Base-by-base conservation (phyloP, 1,284 basidiomycete genomes). In the Leccinum angustisporum region DNA sequence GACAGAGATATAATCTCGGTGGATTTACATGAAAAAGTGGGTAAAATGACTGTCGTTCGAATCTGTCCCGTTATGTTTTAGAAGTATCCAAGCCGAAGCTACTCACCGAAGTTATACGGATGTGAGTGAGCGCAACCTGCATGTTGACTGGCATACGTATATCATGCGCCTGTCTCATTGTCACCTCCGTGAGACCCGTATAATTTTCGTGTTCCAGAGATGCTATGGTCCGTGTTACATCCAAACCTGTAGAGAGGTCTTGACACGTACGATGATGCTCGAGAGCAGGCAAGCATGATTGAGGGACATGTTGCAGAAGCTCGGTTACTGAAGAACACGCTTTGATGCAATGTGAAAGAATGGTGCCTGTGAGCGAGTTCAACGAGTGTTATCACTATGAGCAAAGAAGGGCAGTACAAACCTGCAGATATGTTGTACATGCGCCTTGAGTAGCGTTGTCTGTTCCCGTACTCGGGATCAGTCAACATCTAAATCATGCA, bases 1-100 rank as follows among this genome's bases (percentile, higher is more conserved):
- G 83, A 77, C 60, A 94, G 79, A 1, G 86, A 84, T 58, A 95
- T 87, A 62, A 92, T 86, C 68, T 95, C 94, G 0, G 87, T 90
- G 1, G 90, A 85, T 76, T 87, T 86, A 74, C 87, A 91, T 5
- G 84, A 79, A 52, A 90, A 74, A 0, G 79, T 77, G 4, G 86
- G 84, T 6, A 85, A 88, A 56, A 91, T 84, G 1, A 82, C 77
- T 66, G 83, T 80, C 6, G 87, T 83, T 72, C 87, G 87, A 61
- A 86, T 81, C 88, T 90, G 55, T 56, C 57, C 60, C 7, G 46
- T 68, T 51, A 70, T 61, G 21, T 7, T 53, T 38, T 11, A 34
- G 1, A 38, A 56, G 51, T 36, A 60, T 56, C n/a, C 9, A 21
- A 54, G 34, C 14, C 6, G 34, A 56, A 36, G 34, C 27, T 2